Evolutionary conservation across 2,329 filamentous ascomycete species (phyloP), one percentile per base, ranked within the genome.

Genomic region (Aspergillus brunneoviolaceus): DNA sequence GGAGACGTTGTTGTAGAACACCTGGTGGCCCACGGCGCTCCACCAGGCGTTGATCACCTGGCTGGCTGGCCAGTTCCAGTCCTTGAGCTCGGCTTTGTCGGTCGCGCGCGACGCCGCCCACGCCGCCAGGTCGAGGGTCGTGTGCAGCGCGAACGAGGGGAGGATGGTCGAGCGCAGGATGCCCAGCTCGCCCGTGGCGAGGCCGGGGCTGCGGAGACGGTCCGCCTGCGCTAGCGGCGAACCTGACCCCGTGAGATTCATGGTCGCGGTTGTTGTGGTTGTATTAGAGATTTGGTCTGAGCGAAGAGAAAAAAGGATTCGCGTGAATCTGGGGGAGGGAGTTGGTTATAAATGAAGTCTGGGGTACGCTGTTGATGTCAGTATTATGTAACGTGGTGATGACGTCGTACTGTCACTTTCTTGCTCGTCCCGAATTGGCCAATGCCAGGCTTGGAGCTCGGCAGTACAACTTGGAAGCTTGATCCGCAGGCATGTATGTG

Each of bases 11-110:
- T 79, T 75, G 58, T 78, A 73, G 51, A 77, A 70, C 11, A 85
- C 74, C 5, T 80, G 80, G n/a, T 78, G 76, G 14, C 84, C 84
- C 48, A 87, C 72, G 23, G 85, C 83, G 57, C 79, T 82, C 82
- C 84, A 87, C 85, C 85, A 87, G 6, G 83, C 84, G 67, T 85
- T 87, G 59, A 78, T 70, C 10, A 87, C 80, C 65, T 82, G 82
- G 2, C 77, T 82, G 4, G 78, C 73, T 1, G 84, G 82, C 84
- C 84, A 87, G 5, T 85, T 72, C 77, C 81, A 84, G 69, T 88
- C 85, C 66, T 87, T 88, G n/a, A 80, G 75, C 58, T 87, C 85
- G 10, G 83, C 79, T n/a, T 80, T 77, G 65, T 85, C 72, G 7
- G 82, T 84, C 53, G 81, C 77, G 25, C 83, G 77, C 1, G 81